These are phyloP conservation scores for Phialophora tarda DNA, from an alignment of 2,329 filamentous ascomycete genomes.

Conservation along the genomic window DNA sequence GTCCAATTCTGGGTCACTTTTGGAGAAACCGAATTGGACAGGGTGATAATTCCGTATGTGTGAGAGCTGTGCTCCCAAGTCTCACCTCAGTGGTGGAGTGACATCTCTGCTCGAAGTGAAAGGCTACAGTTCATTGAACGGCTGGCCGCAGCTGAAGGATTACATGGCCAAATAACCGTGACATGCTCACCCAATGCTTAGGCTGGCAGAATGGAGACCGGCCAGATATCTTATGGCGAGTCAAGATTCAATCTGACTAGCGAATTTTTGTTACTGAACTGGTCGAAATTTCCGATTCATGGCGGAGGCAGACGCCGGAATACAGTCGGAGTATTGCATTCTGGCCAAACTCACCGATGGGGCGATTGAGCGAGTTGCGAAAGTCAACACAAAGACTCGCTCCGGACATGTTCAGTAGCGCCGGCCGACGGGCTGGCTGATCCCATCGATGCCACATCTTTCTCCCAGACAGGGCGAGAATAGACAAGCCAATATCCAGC, in stretches of 20 bases:
- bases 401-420: not conserved
- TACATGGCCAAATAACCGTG: not conserved
- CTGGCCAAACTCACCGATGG: no score
- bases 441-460: not conserved
- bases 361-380: not conserved
- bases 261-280: no score
- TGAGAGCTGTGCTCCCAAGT: not conserved
- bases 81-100: not conserved
- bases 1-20: conserved; percentile 10
- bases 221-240: not conserved
- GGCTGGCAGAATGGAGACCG: not conserved
- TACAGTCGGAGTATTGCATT: no score
- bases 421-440: not conserved
- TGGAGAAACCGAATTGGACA: not conserved
- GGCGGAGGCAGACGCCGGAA: no score
- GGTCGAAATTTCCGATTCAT: no score
- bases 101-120: not conserved
- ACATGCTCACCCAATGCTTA: no score
- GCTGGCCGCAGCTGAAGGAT: not conserved
- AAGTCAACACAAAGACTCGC: not conserved
- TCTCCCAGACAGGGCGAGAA: not conserved
- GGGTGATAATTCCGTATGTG: not conserved
- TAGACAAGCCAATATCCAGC: no score
- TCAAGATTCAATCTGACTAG: not conserved
- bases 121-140: not conserved